phyloP scores from a whole-genome alignment of 2,329 filamentous ascomycete species.

The Ophiosphaerella narmari region DNA sequence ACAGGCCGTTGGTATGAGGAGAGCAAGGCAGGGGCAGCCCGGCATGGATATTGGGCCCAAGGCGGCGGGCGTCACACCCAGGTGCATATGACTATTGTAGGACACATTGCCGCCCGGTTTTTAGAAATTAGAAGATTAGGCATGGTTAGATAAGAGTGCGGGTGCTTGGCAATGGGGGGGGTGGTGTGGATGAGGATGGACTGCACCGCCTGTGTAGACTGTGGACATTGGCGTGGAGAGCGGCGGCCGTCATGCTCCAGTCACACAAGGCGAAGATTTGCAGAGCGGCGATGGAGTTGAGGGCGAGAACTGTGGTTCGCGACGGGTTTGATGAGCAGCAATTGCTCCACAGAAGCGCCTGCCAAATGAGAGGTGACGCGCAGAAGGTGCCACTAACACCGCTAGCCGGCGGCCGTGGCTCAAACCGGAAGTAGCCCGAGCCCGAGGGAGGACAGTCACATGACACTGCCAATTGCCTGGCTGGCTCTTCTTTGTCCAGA shows the following conservation, averaged over 20 bases:
- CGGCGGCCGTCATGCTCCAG: slow-evolving; percentile 12
- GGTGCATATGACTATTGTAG: background rate
- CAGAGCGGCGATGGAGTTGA: slow-evolving; percentile 8
- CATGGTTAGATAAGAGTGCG: slow-evolving; percentile 24
- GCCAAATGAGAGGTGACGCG: slow-evolving; percentile 21
- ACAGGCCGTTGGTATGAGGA: background rate
- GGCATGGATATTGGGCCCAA: background rate
- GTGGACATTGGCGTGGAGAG: slow-evolving; percentile 8
- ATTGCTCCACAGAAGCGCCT: slow-evolving; percentile 16
- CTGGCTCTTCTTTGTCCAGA: too few relatives aligned
- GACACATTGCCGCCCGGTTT: background rate
- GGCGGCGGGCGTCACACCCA: background rate
- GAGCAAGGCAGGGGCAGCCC: background rate
- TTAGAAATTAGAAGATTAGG: slow-evolving; percentile 3
- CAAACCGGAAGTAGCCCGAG: slow-evolving; percentile 22
- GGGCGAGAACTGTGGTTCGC: slow-evolving; percentile 34
- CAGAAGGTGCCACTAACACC: slow-evolving; percentile 21
- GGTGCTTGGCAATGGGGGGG: slow-evolving; percentile 11
- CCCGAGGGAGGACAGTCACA: slow-evolving; percentile 2
- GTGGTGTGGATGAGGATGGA: too few relatives aligned
- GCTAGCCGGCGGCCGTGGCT: slow-evolving; percentile 10
- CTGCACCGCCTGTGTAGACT: too few relatives aligned
- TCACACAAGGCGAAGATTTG: slow-evolving; percentile 9
- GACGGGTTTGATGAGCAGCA: slow-evolving; percentile 28
- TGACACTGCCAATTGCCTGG: background rate